phyloP scores from a whole-genome alignment of 306 rosid species.

The Cyamopsis tetragonoloba region DNA sequence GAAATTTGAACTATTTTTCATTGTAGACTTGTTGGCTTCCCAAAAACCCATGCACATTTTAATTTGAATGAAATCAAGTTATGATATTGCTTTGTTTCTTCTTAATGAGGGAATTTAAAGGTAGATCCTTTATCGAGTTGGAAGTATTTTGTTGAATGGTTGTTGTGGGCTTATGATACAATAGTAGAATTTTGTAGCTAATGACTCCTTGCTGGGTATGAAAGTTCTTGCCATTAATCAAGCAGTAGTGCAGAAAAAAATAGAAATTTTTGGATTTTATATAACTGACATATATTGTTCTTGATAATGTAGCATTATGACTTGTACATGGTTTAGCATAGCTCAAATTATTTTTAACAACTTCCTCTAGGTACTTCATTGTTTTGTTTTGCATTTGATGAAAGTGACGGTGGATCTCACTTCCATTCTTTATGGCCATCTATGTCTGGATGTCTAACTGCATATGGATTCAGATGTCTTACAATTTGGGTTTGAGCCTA shows the following conservation, averaged over 20 bases:
- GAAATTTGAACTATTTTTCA: background rate
- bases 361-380: background rate
- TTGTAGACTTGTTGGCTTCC: background rate
- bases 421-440: background rate
- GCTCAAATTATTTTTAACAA: slow-evolving; percentile 8
- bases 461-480: too few relatives aligned
- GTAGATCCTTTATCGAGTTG: slow-evolving; percentile 2
- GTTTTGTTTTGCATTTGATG: background rate
- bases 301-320: background rate
- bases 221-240: background rate
- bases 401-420: background rate
- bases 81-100: background rate
- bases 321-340: background rate
- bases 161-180: slow-evolving; percentile 1
- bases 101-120: slow-evolving; percentile 11
- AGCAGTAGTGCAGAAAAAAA: background rate
- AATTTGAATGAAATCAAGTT: background rate
- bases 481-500: too few relatives aligned
- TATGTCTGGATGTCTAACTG: background rate
- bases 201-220: background rate
- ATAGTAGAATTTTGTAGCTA: background rate
- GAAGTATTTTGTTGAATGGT: background rate
- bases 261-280: background rate
- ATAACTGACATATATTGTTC: background rate
- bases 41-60: background rate